These are phyloP conservation scores for Cercospora janseana DNA, from an alignment of 2,329 filamentous ascomycete species.

Conservation along the genomic window DNA sequence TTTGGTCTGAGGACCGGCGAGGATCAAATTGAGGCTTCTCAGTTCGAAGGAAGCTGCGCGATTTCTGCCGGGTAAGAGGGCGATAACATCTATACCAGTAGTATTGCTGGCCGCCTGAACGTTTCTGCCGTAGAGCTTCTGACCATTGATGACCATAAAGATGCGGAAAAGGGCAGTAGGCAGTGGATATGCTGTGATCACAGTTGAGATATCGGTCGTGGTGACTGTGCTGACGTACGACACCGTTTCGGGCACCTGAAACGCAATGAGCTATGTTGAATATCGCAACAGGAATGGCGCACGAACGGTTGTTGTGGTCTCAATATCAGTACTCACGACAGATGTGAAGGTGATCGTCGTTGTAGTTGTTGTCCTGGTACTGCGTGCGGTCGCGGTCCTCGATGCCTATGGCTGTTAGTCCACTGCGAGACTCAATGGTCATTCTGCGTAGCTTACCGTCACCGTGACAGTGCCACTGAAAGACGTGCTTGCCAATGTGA, in stretches of 20 bases:
- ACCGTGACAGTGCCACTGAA: constrained; percentile 1
- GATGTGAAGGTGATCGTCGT: constrained; percentile 5
- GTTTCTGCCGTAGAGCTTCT: constrained; percentile 13
- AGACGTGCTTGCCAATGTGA: neutral
- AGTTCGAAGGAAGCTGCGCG: constrained; percentile 1
- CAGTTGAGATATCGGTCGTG: neutral
- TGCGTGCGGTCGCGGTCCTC: neutral
- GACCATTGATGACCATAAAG: neutral
- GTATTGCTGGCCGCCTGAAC: constrained; percentile 4
- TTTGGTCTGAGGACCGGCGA: constrained; percentile 7
- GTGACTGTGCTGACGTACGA: constrained; percentile 4
- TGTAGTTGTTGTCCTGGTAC: constrained; percentile 7
- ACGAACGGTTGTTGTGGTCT: constrained; percentile 5
- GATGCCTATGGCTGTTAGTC: constrained; percentile 1
- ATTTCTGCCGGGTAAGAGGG: neutral
- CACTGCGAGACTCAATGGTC: neutral
- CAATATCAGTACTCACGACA: neutral
- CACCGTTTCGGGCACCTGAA: neutral
- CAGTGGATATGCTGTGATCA: constrained; percentile 11
- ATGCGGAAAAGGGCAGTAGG: constrained; percentile 6
- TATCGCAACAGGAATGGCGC: neutral
- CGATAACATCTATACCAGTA: constrained; percentile 11
- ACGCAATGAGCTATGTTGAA: neutral
- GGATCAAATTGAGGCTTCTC: constrained; percentile 11
- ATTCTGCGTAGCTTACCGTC: neutral